phyloP scores from a whole-genome alignment of 305 asterid genomes.

The Rubia balearica region DNA sequence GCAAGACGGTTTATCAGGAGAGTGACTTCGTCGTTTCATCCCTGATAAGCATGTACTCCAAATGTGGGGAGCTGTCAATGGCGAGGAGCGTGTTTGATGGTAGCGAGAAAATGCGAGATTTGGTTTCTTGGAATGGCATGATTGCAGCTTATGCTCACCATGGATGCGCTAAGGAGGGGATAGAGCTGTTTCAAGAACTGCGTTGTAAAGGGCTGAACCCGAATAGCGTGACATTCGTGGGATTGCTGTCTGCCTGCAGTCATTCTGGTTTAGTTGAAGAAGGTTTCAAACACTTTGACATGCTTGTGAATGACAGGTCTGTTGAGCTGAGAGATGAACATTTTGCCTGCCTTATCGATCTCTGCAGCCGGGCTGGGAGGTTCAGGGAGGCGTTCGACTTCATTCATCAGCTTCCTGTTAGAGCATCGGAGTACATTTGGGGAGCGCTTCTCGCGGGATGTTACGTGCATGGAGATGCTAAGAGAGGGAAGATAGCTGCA shows the following conservation, averaged over 20 bases:
- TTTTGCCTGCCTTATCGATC: constrained; percentile 20
- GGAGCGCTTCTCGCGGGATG: constrained; percentile 24
- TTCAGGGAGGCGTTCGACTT: constrained; percentile 18
- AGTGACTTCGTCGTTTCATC: constrained; percentile 16
- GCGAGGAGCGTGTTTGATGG: constrained; percentile 17
- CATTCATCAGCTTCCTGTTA: constrained; percentile 14
- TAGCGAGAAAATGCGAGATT: constrained; percentile 4
- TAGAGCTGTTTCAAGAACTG: constrained; percentile 21
- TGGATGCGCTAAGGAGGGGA: constrained; percentile 18
- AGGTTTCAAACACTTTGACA: constrained; percentile 20
- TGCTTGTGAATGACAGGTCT: constrained; percentile 20
- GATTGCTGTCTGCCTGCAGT: constrained; percentile 21
- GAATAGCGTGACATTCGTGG: constrained; percentile 20
- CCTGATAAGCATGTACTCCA: constrained; percentile 26
- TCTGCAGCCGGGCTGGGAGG: constrained; percentile 21
- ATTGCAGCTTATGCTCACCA: constrained; percentile 23
- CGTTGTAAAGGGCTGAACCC: constrained; percentile 13
- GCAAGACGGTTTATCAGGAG: constrained; percentile 18
- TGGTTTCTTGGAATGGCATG: constrained; percentile 25
- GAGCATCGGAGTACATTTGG: constrained; percentile 16
- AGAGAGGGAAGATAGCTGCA: constrained; percentile 25
- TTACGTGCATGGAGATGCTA: constrained; percentile 10
- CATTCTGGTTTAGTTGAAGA: constrained; percentile 22
- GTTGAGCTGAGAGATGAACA: constrained; percentile 22
- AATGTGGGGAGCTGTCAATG: constrained; percentile 21